Base-by-base conservation (phyloP, 345 rosid species). In the Alliaria petiolata region DNA sequence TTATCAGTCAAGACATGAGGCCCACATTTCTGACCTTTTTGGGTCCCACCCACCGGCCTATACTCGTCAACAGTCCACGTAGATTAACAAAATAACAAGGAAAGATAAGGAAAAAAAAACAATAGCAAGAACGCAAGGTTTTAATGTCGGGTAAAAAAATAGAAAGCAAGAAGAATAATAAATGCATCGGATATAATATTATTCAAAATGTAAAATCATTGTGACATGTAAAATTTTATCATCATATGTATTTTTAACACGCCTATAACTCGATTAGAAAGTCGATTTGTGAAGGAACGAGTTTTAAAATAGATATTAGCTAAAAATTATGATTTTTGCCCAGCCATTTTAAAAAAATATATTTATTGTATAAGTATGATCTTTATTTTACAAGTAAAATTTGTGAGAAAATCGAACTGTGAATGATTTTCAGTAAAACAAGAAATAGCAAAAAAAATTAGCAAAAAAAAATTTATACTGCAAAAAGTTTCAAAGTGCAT, bases 11-110 rank as follows among this genome's bases (percentile, higher is more conserved):
- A 34, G 0, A 14, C 13, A 6, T 39, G 62, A 70, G 65, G 1
- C 65, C 70, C 70, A 56, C 3, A 15, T 9, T 35, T 55, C 20
- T 35, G 35, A 31, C 69, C 3, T n/a, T 75, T 0, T 11, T 28
- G 43, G 72, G 78, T 25, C 74, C 74, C 49, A 69, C 30, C 16
- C 65, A 75, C 79, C 79, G 79, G 38, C 79, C 79, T 61, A 35
- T 8, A 26, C 35, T 25, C 33, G 26, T 44, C 47, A 35, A 53
- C 17, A 16, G 40, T 67, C 79, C 79, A 75, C 74, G 65, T 75
- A 68, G 69, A 54, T 60, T 56, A 25, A 35, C 15, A 49, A 6
- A 3, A 8, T 34, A 57, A n/a, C n/a, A n/a, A n/a, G n/a, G n/a
- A n/a, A n/a, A 9, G 1, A 12, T 53, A 4, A 6, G 31, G 31